Percentiles rank a stretch among this genome's conserved stretches.
Evolutionary conservation across 1,139 yeast species (phyloP).

Genomic region (Debaryomyces subglobosus): DNA sequence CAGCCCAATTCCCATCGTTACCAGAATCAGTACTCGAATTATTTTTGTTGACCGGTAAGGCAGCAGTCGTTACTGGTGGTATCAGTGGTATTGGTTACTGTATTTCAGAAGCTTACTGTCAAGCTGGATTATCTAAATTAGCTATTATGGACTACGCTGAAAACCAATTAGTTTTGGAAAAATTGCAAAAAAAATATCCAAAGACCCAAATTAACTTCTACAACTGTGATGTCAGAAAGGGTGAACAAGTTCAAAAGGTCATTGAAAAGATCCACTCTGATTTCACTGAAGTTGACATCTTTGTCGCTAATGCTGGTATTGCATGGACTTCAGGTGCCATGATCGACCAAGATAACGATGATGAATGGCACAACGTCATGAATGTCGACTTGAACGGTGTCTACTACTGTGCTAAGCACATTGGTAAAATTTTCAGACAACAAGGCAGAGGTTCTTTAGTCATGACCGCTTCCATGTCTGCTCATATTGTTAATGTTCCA

Average conservation of each 20-base stretch:
- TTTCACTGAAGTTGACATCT: conserved; percentile 51
- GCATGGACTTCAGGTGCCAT: conserved; percentile 46
- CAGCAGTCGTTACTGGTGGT: conserved; percentile 48
- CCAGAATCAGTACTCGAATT: conserved; percentile 38
- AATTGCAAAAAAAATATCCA: conserved; percentile 33
- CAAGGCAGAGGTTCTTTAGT: conserved; percentile 55
- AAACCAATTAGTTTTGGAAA: conserved; percentile 31
- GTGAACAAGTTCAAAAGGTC: conserved; percentile 38
- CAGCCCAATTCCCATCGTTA: conserved; percentile 40
- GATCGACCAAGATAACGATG: conserved; percentile 44
- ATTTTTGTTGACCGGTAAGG: conserved; percentile 39
- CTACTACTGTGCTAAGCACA: conserved; percentile 47
- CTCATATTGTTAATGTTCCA: conserved; percentile 66
- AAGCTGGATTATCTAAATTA: conserved; percentile 46
- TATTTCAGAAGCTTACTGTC: conserved; percentile 49
- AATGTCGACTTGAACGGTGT: conserved; percentile 50
- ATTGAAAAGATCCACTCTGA: conserved; percentile 34
- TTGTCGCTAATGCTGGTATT: conserved; percentile 57
- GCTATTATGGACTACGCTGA: conserved; percentile 48
- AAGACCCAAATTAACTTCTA: conserved; percentile 36
- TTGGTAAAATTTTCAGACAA: conserved; percentile 41
- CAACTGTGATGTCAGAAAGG: conserved; percentile 46
- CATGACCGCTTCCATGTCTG: conserved; percentile 68
- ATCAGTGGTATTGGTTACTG: conserved; percentile 50
- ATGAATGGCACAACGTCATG: conserved; percentile 48